Percentiles rank a stretch among this genome's conserved stretches.
Conservation (phyloP, 2,329 filamentous ascomycete species). For the Huntiella savannae region DNA sequence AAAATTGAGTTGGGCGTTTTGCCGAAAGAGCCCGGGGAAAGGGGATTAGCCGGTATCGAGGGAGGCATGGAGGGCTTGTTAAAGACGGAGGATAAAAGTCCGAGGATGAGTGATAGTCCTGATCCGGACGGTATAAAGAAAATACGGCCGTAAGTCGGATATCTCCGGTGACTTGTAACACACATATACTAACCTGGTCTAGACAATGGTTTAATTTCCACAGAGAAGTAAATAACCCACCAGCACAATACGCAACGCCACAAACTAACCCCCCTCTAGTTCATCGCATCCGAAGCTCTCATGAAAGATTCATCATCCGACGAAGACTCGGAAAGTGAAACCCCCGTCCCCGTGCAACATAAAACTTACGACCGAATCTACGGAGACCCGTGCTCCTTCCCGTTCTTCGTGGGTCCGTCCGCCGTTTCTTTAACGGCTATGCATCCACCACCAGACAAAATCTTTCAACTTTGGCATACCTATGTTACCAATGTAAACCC, state of each 20-base stretch:
- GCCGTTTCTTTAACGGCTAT: conserved; percentile 24
- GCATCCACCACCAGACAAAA: conserved; percentile 37
- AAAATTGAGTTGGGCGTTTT: neutral
- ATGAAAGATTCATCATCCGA: conserved; percentile 37
- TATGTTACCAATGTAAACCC: conserved; percentile 54
- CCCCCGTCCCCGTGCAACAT: conserved; percentile 34
- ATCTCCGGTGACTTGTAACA: too few relatives aligned
- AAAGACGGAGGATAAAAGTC: neutral
- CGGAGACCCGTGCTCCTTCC: conserved; percentile 34
- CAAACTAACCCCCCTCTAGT: conserved; percentile 19
- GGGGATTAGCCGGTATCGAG: too few relatives aligned
- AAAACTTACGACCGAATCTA: conserved; percentile 42
- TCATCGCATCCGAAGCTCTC: conserved; percentile 28
- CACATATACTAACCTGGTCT: too few relatives aligned
- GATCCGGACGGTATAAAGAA: conserved; percentile 11
- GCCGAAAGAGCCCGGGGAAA: neutral
- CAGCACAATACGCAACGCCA: neutral
- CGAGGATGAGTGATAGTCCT: conserved; percentile 12
- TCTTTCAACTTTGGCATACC: conserved; percentile 48
- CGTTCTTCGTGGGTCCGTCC: conserved; percentile 32
- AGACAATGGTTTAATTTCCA: conserved; percentile 32
- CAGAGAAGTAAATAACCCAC: conserved; percentile 26
- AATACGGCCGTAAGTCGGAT: too few relatives aligned
- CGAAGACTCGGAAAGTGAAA: conserved; percentile 16
- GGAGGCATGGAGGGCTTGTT: neutral